These are phyloP conservation scores for Globisporangium carolinianum DNA, from an alignment of 352 stramenopile species.

Conservation along the genomic window DNA sequence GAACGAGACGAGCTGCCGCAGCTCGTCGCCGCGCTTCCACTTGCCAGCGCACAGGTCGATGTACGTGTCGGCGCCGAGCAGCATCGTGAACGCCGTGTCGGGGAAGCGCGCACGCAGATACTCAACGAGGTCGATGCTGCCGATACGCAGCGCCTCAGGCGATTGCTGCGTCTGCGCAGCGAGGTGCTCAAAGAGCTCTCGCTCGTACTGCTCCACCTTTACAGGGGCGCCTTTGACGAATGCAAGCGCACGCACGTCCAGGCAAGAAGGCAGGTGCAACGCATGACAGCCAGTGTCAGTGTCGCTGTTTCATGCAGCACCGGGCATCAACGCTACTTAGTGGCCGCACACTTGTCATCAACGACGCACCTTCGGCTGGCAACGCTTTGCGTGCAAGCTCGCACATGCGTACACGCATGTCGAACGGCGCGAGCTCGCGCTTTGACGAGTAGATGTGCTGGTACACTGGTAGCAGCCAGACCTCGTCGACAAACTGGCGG, in stretches of 20 bases:
- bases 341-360: background rate
- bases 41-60: slow-evolving; percentile 74
- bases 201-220: slow-evolving; percentile 52
- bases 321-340: too few species aligned
- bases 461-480: slow-evolving; percentile 88
- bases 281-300: background rate
- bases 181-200: slow-evolving; percentile 53
- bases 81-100: slow-evolving; percentile 58
- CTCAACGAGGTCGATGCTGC: slow-evolving; percentile 68
- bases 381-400: slow-evolving; percentile 43
- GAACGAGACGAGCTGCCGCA: slow-evolving; percentile 57
- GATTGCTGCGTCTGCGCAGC: slow-evolving; percentile 15
- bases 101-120: slow-evolving; percentile 38
- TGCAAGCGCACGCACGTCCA: background rate
- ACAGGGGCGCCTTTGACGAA: slow-evolving; percentile 22
- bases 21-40: slow-evolving; percentile 79
- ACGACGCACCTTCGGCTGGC: slow-evolving; percentile 3
- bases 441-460: slow-evolving; percentile 86
- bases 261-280: background rate
- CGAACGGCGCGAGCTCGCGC: slow-evolving; percentile 62
- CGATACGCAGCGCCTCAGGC: slow-evolving; percentile 35
- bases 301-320: background rate
- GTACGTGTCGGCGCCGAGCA: slow-evolving; percentile 82
- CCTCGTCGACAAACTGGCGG: slow-evolving; percentile 61
- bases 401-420: slow-evolving; percentile 70